Percentiles rank a stretch among this genome's conserved stretches.
phyloP scores from a whole-genome alignment of 805 yeast species.

The Lipomyces sp. region DNA sequence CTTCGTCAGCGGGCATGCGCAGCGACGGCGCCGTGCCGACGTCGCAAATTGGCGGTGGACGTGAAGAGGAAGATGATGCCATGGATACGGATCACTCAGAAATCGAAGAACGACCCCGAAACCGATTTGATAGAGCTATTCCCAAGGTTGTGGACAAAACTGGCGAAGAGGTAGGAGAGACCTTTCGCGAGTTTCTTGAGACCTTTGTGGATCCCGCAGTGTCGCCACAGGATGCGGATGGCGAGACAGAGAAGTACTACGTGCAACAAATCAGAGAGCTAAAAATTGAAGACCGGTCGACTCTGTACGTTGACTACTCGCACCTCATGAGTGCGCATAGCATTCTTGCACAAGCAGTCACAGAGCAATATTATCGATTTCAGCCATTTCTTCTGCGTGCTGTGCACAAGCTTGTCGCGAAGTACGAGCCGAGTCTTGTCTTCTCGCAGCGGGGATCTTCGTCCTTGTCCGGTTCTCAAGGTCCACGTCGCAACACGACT shows the following conservation, averaged over 20 bases:
- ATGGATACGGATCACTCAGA: constrained; percentile 11
- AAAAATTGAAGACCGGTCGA: constrained; percentile 68
- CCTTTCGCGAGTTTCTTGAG: constrained; percentile 79
- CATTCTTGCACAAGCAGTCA: constrained; percentile 81
- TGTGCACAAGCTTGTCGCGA: constrained; percentile 65
- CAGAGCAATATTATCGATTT: constrained; percentile 90
- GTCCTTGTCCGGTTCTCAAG: not conserved
- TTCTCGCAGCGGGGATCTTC: constrained; percentile 2
- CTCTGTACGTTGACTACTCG: constrained; percentile 80
- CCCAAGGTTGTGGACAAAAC: constrained; percentile 87
- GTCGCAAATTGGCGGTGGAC: not conserved
- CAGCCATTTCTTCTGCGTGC: constrained; percentile 79
- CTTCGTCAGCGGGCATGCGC: not conserved
- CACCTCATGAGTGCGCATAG: constrained; percentile 70
- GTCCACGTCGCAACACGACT: constrained; percentile 3
- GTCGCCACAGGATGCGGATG: constrained; percentile 35
- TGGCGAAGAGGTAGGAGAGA: constrained; percentile 89
- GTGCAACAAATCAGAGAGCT: constrained; percentile 77
- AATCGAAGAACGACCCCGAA: constrained; percentile 21
- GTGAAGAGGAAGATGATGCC: constrained; percentile 9
- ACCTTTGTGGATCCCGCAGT: constrained; percentile 51
- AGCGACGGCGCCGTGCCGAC: constrained; percentile 1
- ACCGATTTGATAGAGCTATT: constrained; percentile 44
- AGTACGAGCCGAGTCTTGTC: constrained; percentile 69
- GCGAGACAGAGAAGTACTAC: constrained; percentile 44